These are phyloP conservation scores for Amanita muscaria DNA, from an alignment of 768 basidiomycete genomes.

Conservation along the genomic window DNA sequence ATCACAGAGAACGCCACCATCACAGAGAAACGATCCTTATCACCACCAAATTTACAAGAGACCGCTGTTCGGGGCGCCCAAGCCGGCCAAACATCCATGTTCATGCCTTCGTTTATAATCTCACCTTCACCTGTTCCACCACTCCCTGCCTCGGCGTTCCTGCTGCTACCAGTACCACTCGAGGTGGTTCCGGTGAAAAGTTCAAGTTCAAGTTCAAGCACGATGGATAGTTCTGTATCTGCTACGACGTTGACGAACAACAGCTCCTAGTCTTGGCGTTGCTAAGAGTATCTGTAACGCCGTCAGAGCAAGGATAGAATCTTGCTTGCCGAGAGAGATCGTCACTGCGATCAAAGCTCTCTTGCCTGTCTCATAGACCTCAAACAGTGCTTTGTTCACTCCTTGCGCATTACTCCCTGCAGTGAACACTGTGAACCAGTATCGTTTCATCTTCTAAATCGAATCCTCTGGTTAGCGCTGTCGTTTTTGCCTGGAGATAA, in stretches of 20 bases:
- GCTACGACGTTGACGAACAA: neutral
- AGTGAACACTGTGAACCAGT: neutral
- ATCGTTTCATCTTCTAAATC: neutral
- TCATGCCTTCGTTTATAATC: no score
- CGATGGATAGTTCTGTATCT: neutral
- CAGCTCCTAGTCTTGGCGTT: neutral
- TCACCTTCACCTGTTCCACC: neutral
- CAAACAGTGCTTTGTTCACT: neutral
- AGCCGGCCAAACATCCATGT: no score
- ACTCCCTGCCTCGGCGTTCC: neutral
- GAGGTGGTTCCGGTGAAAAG: no score
- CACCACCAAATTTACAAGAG: no score
- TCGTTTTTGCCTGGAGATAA: constrained; percentile 1
- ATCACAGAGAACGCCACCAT: no score
- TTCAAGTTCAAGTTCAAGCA: neutral
- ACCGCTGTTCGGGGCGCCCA: no score
- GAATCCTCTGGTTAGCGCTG: neutral
- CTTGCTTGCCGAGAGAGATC: no score
- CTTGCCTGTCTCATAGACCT: neutral
- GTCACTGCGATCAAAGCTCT: no score
- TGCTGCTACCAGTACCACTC: neutral
- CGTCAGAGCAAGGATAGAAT: no score
- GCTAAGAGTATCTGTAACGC: no score
- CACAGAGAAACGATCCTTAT: no score
- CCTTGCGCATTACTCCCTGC: no score